Base-by-base conservation (phyloP, 768 basidiomycete species). In the Lactifluus hygrophoroides region DNA sequence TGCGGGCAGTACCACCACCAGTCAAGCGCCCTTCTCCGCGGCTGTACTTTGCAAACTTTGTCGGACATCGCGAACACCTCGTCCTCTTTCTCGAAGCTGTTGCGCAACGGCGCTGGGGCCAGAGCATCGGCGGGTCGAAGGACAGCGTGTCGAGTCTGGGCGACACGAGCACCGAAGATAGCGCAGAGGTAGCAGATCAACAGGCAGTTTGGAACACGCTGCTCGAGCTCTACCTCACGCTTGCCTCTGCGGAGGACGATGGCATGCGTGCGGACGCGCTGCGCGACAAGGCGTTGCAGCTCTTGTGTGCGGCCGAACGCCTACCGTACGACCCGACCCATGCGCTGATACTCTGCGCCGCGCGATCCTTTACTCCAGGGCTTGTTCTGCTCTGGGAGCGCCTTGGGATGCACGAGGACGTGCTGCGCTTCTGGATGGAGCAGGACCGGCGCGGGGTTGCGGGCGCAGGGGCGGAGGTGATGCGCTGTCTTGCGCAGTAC, bases 341-440 rank as follows among this genome's bases (percentile, higher is more conserved):
- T 68, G 96, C 94, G 3, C 76, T 98, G n/a, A 88, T 99, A 38
- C 78, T 99, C 1, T 98, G 95, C 72, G 92, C 94, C 6, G 90
- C 85, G 27, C 79, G 82, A 38, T 77, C 75, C 13, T 96, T 93
- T 66, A 93, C 85, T 0, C 80, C 82, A 0, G 96, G 96, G 1
- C 79, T 95, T 11, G 88, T 98, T 3, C 72, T 90, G 5, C 77
- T 98, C 2, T 98, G 94, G 90, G 96, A 96, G 73, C 84, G 81
- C 60, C 76, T 94, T 74, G 93, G 89, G 7, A 94, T 96, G 95
- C 90, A 92, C 69, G 95, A 97, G 66, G 94, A 96, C 64, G 85
- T 98, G 47, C 68, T 98, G 30, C 80, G 94, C 23, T 96, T 90
- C 74, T 94, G 88, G 86, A 94, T 95, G 81, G 88, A 90, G 57